Conservation (phyloP, 2,329 filamentous ascomycete genomes). For the Apiospora kogelbergensis region DNA sequence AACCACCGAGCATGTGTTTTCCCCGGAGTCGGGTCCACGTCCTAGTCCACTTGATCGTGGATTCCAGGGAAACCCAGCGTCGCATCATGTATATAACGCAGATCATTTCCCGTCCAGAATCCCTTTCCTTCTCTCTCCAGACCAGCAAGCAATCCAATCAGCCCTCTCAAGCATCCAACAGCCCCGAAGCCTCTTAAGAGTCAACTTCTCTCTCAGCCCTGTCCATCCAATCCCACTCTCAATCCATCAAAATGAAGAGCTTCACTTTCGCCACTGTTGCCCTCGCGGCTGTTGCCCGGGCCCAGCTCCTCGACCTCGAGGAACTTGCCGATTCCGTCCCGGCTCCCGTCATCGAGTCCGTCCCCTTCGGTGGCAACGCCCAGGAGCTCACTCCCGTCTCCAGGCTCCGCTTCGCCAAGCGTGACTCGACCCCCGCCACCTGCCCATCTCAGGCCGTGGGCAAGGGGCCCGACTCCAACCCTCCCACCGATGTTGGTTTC, state of each 20-base stretch:
- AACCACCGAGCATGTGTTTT: not conserved
- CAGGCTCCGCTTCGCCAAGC: not conserved
- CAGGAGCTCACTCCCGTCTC: not conserved
- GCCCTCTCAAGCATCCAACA: not conserved
- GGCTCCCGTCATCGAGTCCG: not conserved
- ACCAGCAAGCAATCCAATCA: not conserved
- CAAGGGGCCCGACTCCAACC: slow-evolving; percentile 26
- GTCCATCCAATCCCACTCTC: not conserved
- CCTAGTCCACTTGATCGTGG: not conserved
- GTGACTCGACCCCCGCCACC: slow-evolving; percentile 7
- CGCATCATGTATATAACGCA: not conserved
- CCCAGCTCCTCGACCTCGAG: not conserved
- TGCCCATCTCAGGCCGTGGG: slow-evolving; percentile 25
- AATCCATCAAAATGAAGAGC: not conserved
- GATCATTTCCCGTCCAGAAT: not conserved
- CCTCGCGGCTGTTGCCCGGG: not conserved
- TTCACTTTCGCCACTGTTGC: not conserved
- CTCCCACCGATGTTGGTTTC: slow-evolving; percentile 28
- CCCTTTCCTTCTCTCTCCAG: not conserved
- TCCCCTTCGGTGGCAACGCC: not conserved
- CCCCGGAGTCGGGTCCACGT: not conserved
- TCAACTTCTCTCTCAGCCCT: not conserved
- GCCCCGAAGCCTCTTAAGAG: not conserved
- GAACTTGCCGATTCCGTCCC: not conserved
- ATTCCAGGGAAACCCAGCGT: not conserved